Percentiles rank a stretch among this genome's conserved stretches.
Conservation (phyloP, 2,329 filamentous ascomycete species). For the Dactylellina drechsleri region DNA sequence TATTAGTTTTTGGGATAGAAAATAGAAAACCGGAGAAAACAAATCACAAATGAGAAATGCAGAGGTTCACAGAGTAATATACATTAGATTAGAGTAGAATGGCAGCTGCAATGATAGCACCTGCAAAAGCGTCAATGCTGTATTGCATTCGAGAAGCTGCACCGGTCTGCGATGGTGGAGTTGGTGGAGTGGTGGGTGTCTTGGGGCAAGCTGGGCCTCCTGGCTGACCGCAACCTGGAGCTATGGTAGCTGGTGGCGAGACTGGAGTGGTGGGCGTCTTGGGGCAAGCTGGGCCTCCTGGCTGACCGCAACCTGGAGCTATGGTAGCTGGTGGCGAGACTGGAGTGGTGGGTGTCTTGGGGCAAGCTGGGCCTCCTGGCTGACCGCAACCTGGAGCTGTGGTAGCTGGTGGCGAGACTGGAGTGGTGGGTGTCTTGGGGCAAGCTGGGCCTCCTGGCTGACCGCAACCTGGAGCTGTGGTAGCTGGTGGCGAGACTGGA, state of each 20-base stretch:
- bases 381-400: conserved; percentile 15
- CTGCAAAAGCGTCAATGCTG: conserved; percentile 28
- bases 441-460: conserved; percentile 23
- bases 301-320: no score
- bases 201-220: no score
- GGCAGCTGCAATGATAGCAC: conserved; percentile 24
- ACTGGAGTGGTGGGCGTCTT: no score
- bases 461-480: conserved; percentile 14
- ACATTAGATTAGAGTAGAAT: conserved; percentile 39
- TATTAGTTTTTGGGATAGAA: no score
- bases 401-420: not conserved
- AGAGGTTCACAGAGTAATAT: not conserved
- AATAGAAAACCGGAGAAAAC: no score
- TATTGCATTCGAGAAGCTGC: conserved; percentile 36
- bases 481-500: not conserved
- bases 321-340: no score
- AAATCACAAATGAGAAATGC: conserved; percentile 3
- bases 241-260: no score
- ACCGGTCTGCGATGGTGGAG: conserved; percentile 29
- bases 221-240: no score
- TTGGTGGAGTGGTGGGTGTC: conserved; percentile 2
- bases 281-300: no score
- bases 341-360: conserved; percentile 10
- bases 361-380: conserved; percentile 26
- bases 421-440: conserved; percentile 11